Evolutionary conservation across 2,329 filamentous ascomycete genomes (phyloP), one percentile per base, ranked within the genome.

Genomic region (Bipolaris gigantea): DNA sequence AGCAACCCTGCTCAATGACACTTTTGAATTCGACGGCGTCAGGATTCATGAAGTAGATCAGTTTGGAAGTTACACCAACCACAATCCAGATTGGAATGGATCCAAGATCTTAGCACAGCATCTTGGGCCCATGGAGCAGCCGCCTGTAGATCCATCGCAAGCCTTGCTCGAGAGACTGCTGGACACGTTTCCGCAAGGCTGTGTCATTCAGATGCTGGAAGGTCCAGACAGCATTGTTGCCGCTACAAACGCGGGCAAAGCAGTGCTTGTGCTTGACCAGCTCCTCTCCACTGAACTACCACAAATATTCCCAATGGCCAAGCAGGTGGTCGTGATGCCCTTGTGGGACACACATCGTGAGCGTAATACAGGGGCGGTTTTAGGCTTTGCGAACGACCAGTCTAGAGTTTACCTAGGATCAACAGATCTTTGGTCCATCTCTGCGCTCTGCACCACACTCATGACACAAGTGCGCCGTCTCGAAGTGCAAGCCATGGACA

Each of bases 401-500:
- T 30, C 51, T 4, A 39, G 51, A 35, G 41, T 54, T 3, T 50
- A 50, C 35, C 47, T 54, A 18, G 35, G 51, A 23, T 50, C 47
- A 6, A 54, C 47, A 6, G 51, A 54, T 36, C 48, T 54, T 25
- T 43, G 41, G 8, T 54, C 51, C 5, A 50, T 54, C 11, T 54
- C 51, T 19, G 51, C 47, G 10, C 50, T 54, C 23, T 54, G 51
- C 47, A 54, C 47, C 5, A 54, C 51, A 21, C 49, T 50, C 13
- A 54, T 54, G 51, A 54, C 47, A 27, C 51, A 54, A n/a, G 51
- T 54, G 8, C 40, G 51, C 10, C 51, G 51, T 33, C 40, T 54
- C 5, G 51, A 54, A 45, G 51, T 36, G 19, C 51, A 54, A n/a
- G 47, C 47, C 43, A 50, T 54, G 48, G 51, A 54, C 10, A 54